Percentiles rank a stretch among this genome's conserved stretches.
Evolutionary conservation across 495 filamentous ascomycete genomes (phyloP).

Genomic region (Penicillium bialowiezense): DNA sequence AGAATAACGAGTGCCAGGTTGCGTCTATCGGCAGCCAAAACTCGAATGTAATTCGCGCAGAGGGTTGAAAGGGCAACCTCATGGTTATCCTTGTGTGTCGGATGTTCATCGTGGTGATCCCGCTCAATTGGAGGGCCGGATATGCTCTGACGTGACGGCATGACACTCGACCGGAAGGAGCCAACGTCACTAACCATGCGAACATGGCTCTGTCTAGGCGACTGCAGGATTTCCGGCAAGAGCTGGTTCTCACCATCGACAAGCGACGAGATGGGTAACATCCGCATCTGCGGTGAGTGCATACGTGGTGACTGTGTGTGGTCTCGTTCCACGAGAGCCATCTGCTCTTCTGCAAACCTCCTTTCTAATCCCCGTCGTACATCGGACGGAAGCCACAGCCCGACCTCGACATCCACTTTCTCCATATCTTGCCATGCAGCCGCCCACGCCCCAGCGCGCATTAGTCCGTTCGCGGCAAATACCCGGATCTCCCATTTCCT

Average conservation of each 20-base stretch:
- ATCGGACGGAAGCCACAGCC: constrained; percentile 62
- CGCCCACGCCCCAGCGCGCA: constrained; percentile 88
- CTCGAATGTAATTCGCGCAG: constrained; percentile 63
- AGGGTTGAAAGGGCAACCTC: constrained; percentile 56
- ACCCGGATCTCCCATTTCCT: constrained; percentile 82
- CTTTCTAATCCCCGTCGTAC: constrained; percentile 47
- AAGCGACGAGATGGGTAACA: constrained; percentile 4
- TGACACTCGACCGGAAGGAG: constrained; percentile 3
- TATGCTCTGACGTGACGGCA: neutral
- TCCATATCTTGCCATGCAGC: constrained; percentile 98
- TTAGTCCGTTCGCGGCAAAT: constrained; percentile 89
- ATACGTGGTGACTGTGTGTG: neutral
- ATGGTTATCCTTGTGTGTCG: constrained; percentile 2
- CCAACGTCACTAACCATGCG: constrained; percentile 7
- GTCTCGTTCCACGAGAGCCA: constrained; percentile 7
- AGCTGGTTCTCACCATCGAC: neutral
- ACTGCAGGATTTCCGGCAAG: neutral
- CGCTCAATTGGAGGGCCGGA: neutral
- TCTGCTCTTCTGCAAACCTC: constrained; percentile 26
- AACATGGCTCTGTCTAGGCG: constrained; percentile 7
- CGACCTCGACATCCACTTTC: constrained; percentile 88
- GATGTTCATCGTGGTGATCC: neutral
- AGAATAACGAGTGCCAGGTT: constrained; percentile 68
- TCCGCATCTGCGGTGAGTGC: constrained; percentile 13
- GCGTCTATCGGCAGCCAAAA: constrained; percentile 64